phyloP scores from a whole-genome alignment of 2,329 filamentous ascomycete genomes.

The Septoria linicola region DNA sequence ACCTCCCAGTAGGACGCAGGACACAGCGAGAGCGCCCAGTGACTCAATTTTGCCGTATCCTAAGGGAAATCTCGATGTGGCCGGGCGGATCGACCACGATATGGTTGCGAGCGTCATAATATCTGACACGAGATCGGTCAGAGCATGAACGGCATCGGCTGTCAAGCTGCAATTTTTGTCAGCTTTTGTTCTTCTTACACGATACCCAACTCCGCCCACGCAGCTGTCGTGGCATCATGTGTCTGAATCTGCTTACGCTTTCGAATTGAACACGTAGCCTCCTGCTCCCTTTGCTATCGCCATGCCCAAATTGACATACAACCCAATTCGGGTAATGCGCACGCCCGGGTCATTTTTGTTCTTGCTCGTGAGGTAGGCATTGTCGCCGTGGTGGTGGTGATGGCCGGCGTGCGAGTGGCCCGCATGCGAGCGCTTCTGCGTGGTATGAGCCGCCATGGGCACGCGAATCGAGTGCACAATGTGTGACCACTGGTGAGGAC shows the following conservation, averaged over 20 bases:
- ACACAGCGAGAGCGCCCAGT: conserved; percentile 87
- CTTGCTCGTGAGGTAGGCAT: conserved; percentile 73
- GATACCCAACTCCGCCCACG: neutral
- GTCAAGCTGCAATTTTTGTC: conserved; percentile 23
- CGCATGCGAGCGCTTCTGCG: conserved; percentile 34
- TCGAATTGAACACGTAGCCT: conserved; percentile 91
- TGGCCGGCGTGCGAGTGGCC: conserved; percentile 45
- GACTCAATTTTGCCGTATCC: conserved; percentile 99
- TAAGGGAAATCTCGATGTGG: conserved; percentile 77
- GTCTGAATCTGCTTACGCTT: conserved; percentile 48
- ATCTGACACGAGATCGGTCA: conserved; percentile 93
- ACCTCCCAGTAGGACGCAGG: conserved; percentile 82
- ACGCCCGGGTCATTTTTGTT: conserved; percentile 92
- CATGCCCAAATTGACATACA: conserved; percentile 90
- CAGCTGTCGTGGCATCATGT: neutral
- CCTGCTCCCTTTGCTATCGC: conserved; percentile 88
- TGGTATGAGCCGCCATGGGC: conserved; percentile 12
- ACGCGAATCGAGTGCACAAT: conserved; percentile 33
- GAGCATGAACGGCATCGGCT: conserved; percentile 90
- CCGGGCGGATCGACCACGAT: conserved; percentile 84
- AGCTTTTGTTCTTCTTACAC: neutral
- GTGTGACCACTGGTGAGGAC: conserved; percentile 37
- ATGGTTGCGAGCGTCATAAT: conserved; percentile 92
- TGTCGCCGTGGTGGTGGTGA: conserved; percentile 77
- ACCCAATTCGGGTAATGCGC: conserved; percentile 84